These are phyloP conservation scores for Rehmannia glutinosa DNA, from an alignment of 257 asterid genomes.

Conservation along the genomic window DNA sequence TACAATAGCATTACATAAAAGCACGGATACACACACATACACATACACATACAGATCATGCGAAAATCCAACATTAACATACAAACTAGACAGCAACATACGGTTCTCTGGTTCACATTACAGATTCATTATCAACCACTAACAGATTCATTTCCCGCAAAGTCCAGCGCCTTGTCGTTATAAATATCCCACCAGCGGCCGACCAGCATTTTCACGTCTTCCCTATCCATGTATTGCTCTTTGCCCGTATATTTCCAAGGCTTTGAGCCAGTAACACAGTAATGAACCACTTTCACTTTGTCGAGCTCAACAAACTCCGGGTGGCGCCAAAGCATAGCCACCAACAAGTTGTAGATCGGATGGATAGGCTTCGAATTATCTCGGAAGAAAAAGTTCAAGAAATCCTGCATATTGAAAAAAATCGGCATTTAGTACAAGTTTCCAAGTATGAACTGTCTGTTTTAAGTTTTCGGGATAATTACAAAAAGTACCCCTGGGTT, in stretches of 20 bases:
- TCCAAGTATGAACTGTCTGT: no score
- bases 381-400: slow-evolving; percentile 53
- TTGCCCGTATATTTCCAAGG: slow-evolving; percentile 66
- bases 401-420: no score
- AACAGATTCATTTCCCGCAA: neutral
- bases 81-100: no score
- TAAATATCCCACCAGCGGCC: slow-evolving; percentile 65
- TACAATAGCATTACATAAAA: no score
- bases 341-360: slow-evolving; percentile 43
- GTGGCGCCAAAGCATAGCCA: slow-evolving; percentile 72
- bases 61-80: no score
- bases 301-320: slow-evolving; percentile 51
- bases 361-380: slow-evolving; percentile 45
- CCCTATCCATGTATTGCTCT: slow-evolving; percentile 53
- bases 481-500: no score
- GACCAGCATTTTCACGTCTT: slow-evolving; percentile 49
- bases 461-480: no score
- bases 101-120: no score
- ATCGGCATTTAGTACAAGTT: no score
- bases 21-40: no score
- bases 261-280: slow-evolving; percentile 60
- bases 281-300: slow-evolving; percentile 58
- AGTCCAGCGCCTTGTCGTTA: slow-evolving; percentile 34
- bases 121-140: no score
- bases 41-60: no score